Evolutionary conservation across 75 land plant species (phyloP), one percentile per base, ranked within the genome.

Genomic region (Ceratopteris richardii): DNA sequence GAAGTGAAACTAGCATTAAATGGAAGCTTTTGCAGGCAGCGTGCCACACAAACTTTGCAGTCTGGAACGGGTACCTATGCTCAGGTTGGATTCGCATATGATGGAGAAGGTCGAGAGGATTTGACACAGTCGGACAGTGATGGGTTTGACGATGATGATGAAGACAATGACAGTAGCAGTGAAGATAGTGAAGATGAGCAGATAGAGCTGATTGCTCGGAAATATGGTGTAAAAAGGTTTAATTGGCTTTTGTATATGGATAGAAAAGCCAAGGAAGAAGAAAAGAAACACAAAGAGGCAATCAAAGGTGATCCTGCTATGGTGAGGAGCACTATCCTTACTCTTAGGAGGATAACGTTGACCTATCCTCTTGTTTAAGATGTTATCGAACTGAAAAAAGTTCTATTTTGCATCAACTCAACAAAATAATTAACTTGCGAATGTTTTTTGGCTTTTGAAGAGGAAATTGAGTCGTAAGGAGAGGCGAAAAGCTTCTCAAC

Each of bases 81-180:
- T 27, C 99, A 95, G 66, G 99, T 95, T 23, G 99, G 92, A 14
- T 95, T 86, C 68, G 88, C 96, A 10, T 95, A 95, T 69, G 96
- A 84, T 43, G 87, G 79, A 3, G 78, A 80, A 58, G 81, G 72
- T 2, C 79, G 69, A 48, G 92, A 76, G 13, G 92, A 84, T 20
- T 20, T 44, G 0, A 66, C 77, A 10, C 1, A 60, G 46, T 48
- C 62, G 31, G 82, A 69, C 29, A 79, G 58, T 56, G 84, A 83
- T 27, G 79, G 74, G 17, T 71, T 73, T 20, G 79, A 75, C 13
- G 79, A 70, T 18, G 69, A 66, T 63, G 86, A 82, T 0, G 96
- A 68, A 10, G 91, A 77, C 0, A 80, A 78, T 33, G 85, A 86
- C 1, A 83, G 77, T 57, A 90, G 96, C 44, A 90, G 97, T 66